phyloP scores from a whole-genome alignment of 805 yeast genomes.

The Spathaspora arborariae region DNA sequence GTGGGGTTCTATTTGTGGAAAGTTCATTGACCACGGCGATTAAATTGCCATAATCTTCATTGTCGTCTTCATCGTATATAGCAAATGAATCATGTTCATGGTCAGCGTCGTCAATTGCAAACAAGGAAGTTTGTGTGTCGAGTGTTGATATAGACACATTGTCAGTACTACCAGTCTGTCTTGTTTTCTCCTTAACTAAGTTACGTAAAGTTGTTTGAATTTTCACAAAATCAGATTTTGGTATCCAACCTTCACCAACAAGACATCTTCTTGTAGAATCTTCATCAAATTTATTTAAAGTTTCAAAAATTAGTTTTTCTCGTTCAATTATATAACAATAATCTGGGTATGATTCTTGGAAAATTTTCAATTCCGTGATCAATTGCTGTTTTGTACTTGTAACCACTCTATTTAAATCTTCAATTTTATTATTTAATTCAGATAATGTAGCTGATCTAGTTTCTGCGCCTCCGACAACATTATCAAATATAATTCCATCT shows the following conservation, averaged over 20 bases:
- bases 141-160: background rate
- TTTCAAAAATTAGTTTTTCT: constrained; percentile 56
- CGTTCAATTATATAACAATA: constrained; percentile 37
- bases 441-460: constrained; percentile 21
- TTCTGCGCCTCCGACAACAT: constrained; percentile 27
- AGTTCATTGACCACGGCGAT: constrained; percentile 54
- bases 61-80: constrained; percentile 9
- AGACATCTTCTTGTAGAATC: constrained; percentile 63
- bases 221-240: constrained; percentile 44
- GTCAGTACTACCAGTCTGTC: background rate
- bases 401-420: constrained; percentile 31
- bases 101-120: constrained; percentile 20
- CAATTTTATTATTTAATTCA: constrained; percentile 30
- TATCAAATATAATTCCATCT: constrained; percentile 36
- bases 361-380: constrained; percentile 32
- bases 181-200: constrained; percentile 36
- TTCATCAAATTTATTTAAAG: constrained; percentile 63
- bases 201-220: constrained; percentile 38
- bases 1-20: constrained; percentile 64
- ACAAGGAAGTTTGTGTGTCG: constrained; percentile 13
- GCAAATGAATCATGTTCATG: constrained; percentile 11
- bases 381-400: constrained; percentile 32
- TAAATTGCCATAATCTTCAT: constrained; percentile 17
- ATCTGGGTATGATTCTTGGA: constrained; percentile 33
- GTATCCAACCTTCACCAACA: constrained; percentile 76